Evolutionary conservation across 2,329 filamentous ascomycete genomes (phyloP).

Genomic region (Elsinoe batatas): DNA sequence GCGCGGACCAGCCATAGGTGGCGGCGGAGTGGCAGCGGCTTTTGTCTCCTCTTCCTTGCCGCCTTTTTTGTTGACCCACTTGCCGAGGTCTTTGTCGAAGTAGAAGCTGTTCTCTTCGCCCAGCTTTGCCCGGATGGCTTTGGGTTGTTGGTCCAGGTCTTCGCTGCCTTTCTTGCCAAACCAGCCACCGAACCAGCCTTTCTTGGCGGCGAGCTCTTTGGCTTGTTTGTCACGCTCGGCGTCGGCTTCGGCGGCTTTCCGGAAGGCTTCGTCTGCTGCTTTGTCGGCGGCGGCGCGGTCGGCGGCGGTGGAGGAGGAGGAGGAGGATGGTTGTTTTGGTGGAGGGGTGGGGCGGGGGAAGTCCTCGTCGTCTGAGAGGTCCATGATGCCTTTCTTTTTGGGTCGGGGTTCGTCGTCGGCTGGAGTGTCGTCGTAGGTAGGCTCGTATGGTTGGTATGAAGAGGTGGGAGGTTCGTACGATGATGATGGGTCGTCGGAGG

Average conservation of each 20-base stretch:
- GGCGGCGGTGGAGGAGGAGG: constrained; percentile 21
- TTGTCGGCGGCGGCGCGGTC: constrained; percentile 60
- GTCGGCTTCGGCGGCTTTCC: constrained; percentile 66
- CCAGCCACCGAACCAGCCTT: constrained; percentile 79
- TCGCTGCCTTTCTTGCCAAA: constrained; percentile 58
- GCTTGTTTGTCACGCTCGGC: constrained; percentile 53
- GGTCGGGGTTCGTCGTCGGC: constrained; percentile 37
- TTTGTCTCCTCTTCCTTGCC: constrained; percentile 51
- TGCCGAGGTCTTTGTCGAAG: constrained; percentile 91
- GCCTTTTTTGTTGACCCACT: constrained; percentile 96
- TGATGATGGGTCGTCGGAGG: constrained; percentile 15
- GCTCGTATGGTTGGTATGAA: constrained; percentile 40
- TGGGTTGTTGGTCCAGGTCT: constrained; percentile 34
- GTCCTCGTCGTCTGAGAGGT: constrained; percentile 70
- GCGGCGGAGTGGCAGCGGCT: constrained; percentile 50
- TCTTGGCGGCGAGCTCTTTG: constrained; percentile 36
- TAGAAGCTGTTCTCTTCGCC: constrained; percentile 89
- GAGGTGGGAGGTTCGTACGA: constrained; percentile 51
- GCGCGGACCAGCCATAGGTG: constrained; percentile 43
- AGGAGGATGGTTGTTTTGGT: constrained; percentile 15
- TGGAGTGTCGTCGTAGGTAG: constrained; percentile 40
- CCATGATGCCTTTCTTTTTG: constrained; percentile 71
- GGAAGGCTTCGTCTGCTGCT: constrained; percentile 77
- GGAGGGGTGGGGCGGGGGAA: constrained; percentile 37
- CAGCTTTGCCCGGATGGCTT: constrained; percentile 77